Evolutionary conservation across 176 grass and related monocot genomes (phyloP).

Genomic region (Oropetium thomaeum): DNA sequence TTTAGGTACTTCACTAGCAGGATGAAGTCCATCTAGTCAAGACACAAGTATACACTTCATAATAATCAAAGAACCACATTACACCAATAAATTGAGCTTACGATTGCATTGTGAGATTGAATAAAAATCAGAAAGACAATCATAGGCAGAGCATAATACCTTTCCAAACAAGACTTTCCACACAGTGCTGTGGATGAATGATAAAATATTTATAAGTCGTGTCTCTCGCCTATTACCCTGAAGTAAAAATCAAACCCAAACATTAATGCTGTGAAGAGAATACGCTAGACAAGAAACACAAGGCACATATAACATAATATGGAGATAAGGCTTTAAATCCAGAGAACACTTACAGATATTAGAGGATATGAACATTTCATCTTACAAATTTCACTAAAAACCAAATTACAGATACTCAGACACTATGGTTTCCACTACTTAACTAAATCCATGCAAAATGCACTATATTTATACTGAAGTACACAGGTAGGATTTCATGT

Average conservation of each 20-base stretch:
- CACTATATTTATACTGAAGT: not conserved
- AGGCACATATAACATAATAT: not conserved
- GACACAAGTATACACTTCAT: not conserved
- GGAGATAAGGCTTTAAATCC: not conserved
- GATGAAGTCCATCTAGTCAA: not conserved
- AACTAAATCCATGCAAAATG: conserved; percentile 3
- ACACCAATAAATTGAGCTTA: not conserved
- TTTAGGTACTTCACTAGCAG: too few species aligned
- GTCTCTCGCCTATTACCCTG: conserved; percentile 97
- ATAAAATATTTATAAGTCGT: conserved; percentile 77
- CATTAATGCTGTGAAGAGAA: not conserved
- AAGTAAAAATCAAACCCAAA: conserved; percentile 13
- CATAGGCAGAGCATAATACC: conserved; percentile 48
- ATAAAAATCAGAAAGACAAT: not conserved
- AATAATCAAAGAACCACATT: not conserved
- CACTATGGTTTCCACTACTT: not conserved
- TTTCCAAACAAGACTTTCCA: conserved; percentile 99
- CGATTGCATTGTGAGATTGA: not conserved
- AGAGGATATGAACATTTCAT: conserved; percentile 1
- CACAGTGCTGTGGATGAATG: conserved; percentile 95
- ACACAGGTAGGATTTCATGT: not conserved
- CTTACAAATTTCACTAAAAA: not conserved
- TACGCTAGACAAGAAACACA: not conserved
- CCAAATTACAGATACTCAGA: too few species aligned
- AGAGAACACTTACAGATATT: not conserved